Base-by-base conservation (phyloP, 352 stramenopile species). In the Phytopythium mirpurense region DNA sequence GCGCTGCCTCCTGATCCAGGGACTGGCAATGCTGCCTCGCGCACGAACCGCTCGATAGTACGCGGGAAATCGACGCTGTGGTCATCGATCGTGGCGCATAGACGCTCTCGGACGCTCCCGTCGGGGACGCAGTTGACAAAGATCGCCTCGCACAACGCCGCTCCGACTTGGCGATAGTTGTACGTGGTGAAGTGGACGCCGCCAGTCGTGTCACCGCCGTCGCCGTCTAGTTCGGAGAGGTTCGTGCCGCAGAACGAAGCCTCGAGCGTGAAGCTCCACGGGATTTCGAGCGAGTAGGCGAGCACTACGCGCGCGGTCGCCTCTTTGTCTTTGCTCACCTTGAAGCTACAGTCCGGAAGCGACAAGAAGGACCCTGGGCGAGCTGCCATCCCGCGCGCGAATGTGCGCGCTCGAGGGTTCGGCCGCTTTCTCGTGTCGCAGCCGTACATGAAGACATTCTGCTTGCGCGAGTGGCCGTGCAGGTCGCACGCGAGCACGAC, bases 371-470 rank as follows among this genome's bases (percentile, higher is more conserved):
- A 68, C 0, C 16, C 8, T 5, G 34, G 16, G 15, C 18, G 11
- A 10, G 21, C 18, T 5, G 48, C 31, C 9, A 54, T 24, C 12
- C 55, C 78, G 86, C 26, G 79, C 83, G 8, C 79, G 56, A 97
- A 96, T 2, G 69, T 51, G 9, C 85, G 66, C 5, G 82, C 83
- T 6, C 59, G 67, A 18, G 86, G 85, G 35, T 93, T 93, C 23
- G 84, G 74, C 21, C 74, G 67, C 49, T 88, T 86, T 55, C 95
- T 96, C 11, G 93, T 93, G 41, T 98, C 91, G 29, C 88, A 96
- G 14, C 93, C 93, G 57, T 98, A 98, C 76, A 97, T 81, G 59
- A 98, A 98, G 19, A 97, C 81, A 40, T 98, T 98, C 53, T 93
- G 93, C 63, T 98, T 97, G 16, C 90, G 69, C 0, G 78, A 95